phyloP scores from a whole-genome alignment of 2,329 filamentous ascomycete genomes.

The Penicillium olsonii region DNA sequence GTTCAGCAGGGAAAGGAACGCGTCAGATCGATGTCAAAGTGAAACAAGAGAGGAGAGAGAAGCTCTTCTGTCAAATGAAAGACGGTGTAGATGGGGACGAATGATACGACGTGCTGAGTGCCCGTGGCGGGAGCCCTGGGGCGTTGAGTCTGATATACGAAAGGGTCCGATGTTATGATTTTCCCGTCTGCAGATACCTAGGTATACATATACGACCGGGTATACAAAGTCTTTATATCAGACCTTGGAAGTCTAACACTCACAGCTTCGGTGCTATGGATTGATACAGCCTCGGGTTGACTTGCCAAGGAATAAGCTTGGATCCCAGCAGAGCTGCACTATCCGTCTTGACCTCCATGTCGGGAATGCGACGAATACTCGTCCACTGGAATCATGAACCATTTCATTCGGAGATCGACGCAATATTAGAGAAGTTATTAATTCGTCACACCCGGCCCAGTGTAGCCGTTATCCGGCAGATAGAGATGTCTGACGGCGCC shows the following conservation, averaged over 20 bases:
- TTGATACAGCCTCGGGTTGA: too few species aligned
- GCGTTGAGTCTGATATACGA: not conserved
- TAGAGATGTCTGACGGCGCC: slow-evolving; percentile 94
- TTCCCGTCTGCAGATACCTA: too few species aligned
- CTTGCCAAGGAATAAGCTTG: too few species aligned
- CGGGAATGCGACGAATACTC: not conserved
- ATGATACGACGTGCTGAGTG: slow-evolving; percentile 21
- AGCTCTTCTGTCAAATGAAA: slow-evolving; percentile 12
- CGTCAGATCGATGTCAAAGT: not conserved
- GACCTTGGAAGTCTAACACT: too few species aligned
- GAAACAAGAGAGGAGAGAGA: not conserved
- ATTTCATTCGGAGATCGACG: slow-evolving; percentile 17
- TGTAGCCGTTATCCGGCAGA: slow-evolving; percentile 87
- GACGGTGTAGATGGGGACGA: slow-evolving; percentile 26
- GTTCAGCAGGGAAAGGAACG: not conserved
- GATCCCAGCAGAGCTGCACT: too few species aligned
- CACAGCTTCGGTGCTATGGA: too few species aligned
- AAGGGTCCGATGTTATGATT: too few species aligned
- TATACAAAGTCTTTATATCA: too few species aligned
- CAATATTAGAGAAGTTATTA: slow-evolving; percentile 30
- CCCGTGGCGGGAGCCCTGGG: slow-evolving; percentile 17
- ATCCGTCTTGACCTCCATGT: too few species aligned
- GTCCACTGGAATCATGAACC: slow-evolving; percentile 11
- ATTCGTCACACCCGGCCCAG: slow-evolving; percentile 63
- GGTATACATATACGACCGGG: too few species aligned